Evolutionary conservation across 2,329 filamentous ascomycete genomes (phyloP).

Genomic region (Epichloe sylvatica): DNA sequence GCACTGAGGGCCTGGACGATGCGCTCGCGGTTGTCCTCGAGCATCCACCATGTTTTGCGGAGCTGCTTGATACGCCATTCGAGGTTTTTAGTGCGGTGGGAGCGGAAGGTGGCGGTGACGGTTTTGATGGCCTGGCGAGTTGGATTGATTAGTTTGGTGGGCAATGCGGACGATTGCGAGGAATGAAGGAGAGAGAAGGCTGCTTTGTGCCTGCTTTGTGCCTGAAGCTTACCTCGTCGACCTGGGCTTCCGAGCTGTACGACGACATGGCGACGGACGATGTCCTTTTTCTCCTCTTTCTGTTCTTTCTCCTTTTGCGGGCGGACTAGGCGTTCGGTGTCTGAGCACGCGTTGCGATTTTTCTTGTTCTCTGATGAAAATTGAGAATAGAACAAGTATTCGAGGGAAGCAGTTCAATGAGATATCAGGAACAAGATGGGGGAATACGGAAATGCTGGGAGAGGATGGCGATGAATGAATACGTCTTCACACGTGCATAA

Average conservation of each 20-base stretch:
- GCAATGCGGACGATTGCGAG: background rate
- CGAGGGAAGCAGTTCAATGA: too few relatives aligned
- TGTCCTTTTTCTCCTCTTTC: too few relatives aligned
- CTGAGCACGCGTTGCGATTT: too few relatives aligned
- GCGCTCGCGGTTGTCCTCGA: slow-evolving; percentile 23
- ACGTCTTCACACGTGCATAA: too few relatives aligned
- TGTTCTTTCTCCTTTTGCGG: background rate
- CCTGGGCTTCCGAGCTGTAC: slow-evolving; percentile 6
- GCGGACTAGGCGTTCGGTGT: background rate
- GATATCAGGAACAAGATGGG: too few relatives aligned
- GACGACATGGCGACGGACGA: background rate
- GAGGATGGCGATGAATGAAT: too few relatives aligned
- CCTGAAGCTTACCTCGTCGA: slow-evolving; percentile 3
- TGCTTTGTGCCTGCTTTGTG: too few relatives aligned
- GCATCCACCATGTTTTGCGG: slow-evolving; percentile 27
- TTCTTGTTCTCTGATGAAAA: too few relatives aligned
- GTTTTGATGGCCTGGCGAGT: slow-evolving; percentile 2
- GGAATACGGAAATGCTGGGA: too few relatives aligned
- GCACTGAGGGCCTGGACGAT: slow-evolving; percentile 19
- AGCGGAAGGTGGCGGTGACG: slow-evolving; percentile 5
- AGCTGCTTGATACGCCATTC: slow-evolving; percentile 28
- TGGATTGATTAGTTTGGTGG: background rate
- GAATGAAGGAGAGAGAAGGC: background rate
- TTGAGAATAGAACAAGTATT: too few relatives aligned
- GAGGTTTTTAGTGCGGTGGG: slow-evolving; percentile 20